Base-by-base conservation (phyloP, 768 basidiomycete species). In the Serpula lacrymans region DNA sequence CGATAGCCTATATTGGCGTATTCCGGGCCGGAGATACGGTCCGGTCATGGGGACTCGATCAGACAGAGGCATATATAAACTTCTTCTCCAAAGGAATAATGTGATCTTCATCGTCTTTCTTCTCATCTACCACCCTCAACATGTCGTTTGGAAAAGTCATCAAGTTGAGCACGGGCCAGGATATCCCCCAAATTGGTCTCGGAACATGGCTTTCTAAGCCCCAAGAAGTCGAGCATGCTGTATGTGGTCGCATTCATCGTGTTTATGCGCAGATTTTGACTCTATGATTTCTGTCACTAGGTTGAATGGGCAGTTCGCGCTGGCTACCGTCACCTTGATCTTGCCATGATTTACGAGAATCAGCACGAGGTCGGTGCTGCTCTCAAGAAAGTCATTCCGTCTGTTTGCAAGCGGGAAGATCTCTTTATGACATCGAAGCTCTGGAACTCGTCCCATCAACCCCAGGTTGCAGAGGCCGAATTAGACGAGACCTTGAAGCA, bases 271-370 rank as follows among this genome's bases (percentile, higher is more conserved):
- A 34, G 1, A 32, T 27, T n/a, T 41, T 28, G 8, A 21, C n/a
- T 21, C 29, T 24, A n/a, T 8, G 9, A 25, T 16, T 23, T 49
- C 10, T 14, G 47, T 32, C 4, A 20, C 6, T 45, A 88, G 87
- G 84, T 88, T 37, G 84, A 86, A 59, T 69, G 71, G 50, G 89
- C 90, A 21, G 72, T 93, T 24, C 69, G 73, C 38, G 73, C 75
- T 21, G 88, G 88, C 1, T 92, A 91, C 60, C 73, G 87, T 35
- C 90, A 94, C 62, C 77, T 94, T 48, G 90, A 94, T 61, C 74
- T 87, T 14, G 90, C 89, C 3, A 75, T 76, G 75, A 69, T 86
- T 34, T 92, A 92, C 63, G 56, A 69, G 47, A 93, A 92, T 61
- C 89, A 90, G 60, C 70, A 79, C 42, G 86, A 85, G 62, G 78